Base-by-base conservation (phyloP, 1,139 yeast genomes). In the Saccharomyces hybrid region DNA sequence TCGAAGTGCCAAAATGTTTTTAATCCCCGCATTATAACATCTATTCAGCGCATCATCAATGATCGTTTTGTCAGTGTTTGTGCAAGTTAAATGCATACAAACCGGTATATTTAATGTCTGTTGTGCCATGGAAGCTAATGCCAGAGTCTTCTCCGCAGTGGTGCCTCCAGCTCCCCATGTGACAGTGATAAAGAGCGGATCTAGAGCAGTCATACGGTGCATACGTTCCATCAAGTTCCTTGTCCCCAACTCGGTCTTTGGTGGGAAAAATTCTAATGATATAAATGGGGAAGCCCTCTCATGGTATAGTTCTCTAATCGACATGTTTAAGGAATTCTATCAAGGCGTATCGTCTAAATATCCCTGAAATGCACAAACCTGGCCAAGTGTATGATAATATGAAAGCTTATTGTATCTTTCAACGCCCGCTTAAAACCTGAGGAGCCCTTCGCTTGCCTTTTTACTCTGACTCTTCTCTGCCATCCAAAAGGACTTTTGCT, bases 91-190 rank as follows among this genome's bases (percentile, higher is more conserved):
- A 71, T 93, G 99, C 72, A 95, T 79, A 58, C 96, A 91, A 0
- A 96, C 89, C 11, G 96, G 88, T 28, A 91, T 73, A 1, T 88
- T 88, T 55, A 90, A 76, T 53, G 85, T 87, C 51, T 80, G 76
- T 64, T 86, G 89, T 64, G 95, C 86, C 2, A 88, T 79, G 20
- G 82, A 76, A 0, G 97, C 96, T 56, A 93, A 75, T 51, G 88
- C 95, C 57, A 93, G 72, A 0, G 97, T 87, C 72, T 89, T 90
- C 54, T 82, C 85, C 53, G 95, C 83, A 4, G 98, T 90, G 2
- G 96, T 84, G 1, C 99, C 99, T 44, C 98, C 98, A 7, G 99
- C 98, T 29, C 99, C 99, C 98, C 99, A 93, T 0, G 99, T 95
- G 9, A 95, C 86, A 2, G 96, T 88, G 53, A 91, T 84, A 69